Evolutionary conservation across 441 rosid species (phyloP), one percentile per base, ranked within the genome.

Genomic region (Pelargonium fulgidum): DNA sequence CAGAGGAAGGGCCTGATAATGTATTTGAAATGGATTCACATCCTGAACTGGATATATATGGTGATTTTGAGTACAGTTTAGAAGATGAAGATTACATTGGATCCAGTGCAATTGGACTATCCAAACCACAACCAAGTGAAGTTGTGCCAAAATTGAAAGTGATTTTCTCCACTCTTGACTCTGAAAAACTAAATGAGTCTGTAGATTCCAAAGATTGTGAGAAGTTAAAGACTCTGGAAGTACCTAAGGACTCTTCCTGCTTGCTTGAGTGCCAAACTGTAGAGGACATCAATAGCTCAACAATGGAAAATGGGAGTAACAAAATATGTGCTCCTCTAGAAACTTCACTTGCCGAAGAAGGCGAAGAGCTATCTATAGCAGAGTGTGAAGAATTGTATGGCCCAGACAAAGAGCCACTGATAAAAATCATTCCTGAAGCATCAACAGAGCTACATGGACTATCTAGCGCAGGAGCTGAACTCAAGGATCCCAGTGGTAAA

Each of bases 331-430:
- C 64, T 54, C 78, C 74, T 72, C 74, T 50, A 0, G 80, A 75
- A 69, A 17, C 77, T n/a, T 58, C 74, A 66, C 78, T 72, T 41
- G 66, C 71, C n/a, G 87, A 81, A 74, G 89, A 77, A 64, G 80
- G 67, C 63, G 90, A 81, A 72, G 85, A 81, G 70, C 85, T 81
- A 76, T 89, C 91, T 69, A 63, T 80, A 61, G 86, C 87, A 74
- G 98, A 92, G 78, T 88, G 89, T 83, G 97, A 92, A 82, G 98
- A 88, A 77, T 74, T 89, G 65, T 92, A 87, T 76, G 97, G 96
- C 66, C 97, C 96, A 16, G 98, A 89, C 61, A 86, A 85, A 81
- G 93, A 90, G 77, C 87, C 93, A 54, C 70, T 83, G 54, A 71
- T 86, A 20, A 76, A 81, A 39, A 84, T 82, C 73, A 70, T 84